phyloP scores from a whole-genome alignment of 129 eudicot genomes.

The carrot (Daucus carota) region DNA sequence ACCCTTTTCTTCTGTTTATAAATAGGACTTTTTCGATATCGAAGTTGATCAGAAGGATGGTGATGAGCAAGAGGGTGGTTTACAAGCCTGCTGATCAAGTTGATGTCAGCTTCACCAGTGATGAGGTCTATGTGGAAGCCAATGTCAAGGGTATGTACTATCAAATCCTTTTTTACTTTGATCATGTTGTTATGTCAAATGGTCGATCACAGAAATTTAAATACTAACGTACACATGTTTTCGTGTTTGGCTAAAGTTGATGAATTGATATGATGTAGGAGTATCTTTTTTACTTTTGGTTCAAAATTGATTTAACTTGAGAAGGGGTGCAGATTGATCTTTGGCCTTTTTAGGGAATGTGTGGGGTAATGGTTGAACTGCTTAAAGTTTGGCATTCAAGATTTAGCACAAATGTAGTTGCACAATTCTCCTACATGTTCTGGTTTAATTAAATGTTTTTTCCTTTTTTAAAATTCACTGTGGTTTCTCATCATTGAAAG shows the following conservation, averaged over 20 bases:
- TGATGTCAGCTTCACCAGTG: slow-evolving; percentile 60
- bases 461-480: too few relatives aligned
- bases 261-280: too few relatives aligned
- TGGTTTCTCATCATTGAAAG: too few relatives aligned
- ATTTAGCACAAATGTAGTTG: background rate
- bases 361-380: background rate
- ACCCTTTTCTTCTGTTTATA: background rate
- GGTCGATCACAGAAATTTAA: background rate
- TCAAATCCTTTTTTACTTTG: background rate
- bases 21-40: background rate
- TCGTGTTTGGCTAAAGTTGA: too few relatives aligned
- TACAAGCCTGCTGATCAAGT: slow-evolving; percentile 61
- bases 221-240: background rate
- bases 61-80: slow-evolving; percentile 12
- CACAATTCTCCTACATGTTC: background rate
- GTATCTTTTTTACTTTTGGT: too few relatives aligned
- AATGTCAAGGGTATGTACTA: slow-evolving; percentile 67
- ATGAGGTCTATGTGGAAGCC: slow-evolving; percentile 59
- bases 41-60: background rate
- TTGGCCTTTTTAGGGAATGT: background rate
- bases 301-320: background rate
- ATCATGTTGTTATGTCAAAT: background rate
- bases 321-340: background rate
- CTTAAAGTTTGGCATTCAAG: background rate
- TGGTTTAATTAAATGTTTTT: too few relatives aligned